These are phyloP conservation scores for Rauvolfia tetraphylla DNA, from an alignment of 257 asterid species.

Conservation along the genomic window DNA sequence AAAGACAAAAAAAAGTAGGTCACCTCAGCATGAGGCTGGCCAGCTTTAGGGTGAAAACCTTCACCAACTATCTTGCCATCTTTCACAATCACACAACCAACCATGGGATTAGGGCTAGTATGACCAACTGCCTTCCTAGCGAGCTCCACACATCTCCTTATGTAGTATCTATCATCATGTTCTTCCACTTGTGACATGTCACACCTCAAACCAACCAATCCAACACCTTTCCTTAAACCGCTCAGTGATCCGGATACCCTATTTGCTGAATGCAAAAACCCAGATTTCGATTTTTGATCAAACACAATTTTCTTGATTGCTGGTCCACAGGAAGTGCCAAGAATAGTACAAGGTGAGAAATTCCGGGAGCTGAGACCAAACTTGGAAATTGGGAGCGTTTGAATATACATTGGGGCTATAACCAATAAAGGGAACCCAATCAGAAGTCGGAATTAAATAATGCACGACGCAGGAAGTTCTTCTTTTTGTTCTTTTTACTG, in stretches of 20 bases:
- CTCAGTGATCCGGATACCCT: conserved; percentile 32
- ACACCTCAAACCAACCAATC: conserved; percentile 35
- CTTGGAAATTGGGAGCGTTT: conserved; percentile 31
- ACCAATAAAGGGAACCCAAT: not conserved
- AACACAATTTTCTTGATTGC: conserved; percentile 15
- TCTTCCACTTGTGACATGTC: conserved; percentile 23
- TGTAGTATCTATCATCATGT: conserved; percentile 60
- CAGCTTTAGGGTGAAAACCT: conserved; percentile 98
- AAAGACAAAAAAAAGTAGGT: conserved; percentile 4
- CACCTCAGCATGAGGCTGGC: conserved; percentile 99
- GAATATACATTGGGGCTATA: conserved; percentile 32
- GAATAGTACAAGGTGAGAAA: conserved; percentile 1
- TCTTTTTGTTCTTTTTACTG: too few species aligned
- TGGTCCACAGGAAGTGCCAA: conserved; percentile 8
- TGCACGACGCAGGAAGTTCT: not conserved
- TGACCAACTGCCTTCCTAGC: conserved; percentile 74
- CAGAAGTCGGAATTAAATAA: not conserved
- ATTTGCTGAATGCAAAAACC: conserved; percentile 36
- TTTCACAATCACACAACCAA: conserved; percentile 84
- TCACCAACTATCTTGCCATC: conserved; percentile 82
- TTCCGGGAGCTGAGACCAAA: conserved; percentile 21
- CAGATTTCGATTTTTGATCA: conserved; percentile 26
- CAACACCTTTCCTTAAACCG: conserved; percentile 28
- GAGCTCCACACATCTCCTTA: conserved; percentile 80
- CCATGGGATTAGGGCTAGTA: conserved; percentile 98